phyloP scores from a whole-genome alignment of 495 filamentous ascomycete species.

The Cercophora newfieldiana region DNA sequence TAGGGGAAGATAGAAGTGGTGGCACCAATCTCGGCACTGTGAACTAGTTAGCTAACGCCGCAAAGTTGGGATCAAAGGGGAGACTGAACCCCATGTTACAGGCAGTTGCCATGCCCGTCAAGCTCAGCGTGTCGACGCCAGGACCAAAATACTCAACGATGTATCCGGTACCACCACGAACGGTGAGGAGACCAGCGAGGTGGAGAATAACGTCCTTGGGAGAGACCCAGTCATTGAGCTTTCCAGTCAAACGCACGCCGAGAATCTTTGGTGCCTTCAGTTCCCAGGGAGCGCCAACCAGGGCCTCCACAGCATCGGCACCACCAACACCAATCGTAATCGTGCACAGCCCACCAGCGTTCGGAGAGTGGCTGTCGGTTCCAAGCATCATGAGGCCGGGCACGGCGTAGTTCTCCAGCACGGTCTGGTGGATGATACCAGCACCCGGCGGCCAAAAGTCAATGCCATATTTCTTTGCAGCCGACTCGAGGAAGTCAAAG shows the following conservation, averaged over 20 bases:
- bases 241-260: slow-evolving; percentile 81
- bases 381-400: slow-evolving; percentile 99
- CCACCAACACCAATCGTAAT: slow-evolving; percentile 98
- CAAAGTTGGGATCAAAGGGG: background rate
- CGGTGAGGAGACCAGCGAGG: slow-evolving; percentile 86
- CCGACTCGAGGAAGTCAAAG: slow-evolving; percentile 94
- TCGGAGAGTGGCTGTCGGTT: slow-evolving; percentile 97
- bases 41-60: background rate
- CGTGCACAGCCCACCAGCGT: slow-evolving; percentile 87
- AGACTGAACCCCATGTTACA: slow-evolving; percentile 66
- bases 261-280: slow-evolving; percentile 88
- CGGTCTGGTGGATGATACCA: slow-evolving; percentile 98
- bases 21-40: slow-evolving; percentile 80
- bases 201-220: slow-evolving; percentile 94
- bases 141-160: slow-evolving; percentile 90
- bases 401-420: slow-evolving; percentile 96
- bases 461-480: slow-evolving; percentile 93
- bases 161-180: slow-evolving; percentile 91
- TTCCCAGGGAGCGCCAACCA: slow-evolving; percentile 97
- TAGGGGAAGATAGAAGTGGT: slow-evolving; percentile 88
- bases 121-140: slow-evolving; percentile 84
- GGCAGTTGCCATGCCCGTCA: slow-evolving; percentile 89
- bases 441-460: slow-evolving; percentile 99
- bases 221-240: slow-evolving; percentile 84
- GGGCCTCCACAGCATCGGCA: slow-evolving; percentile 94